Evolutionary conservation across 139 green algal species (phyloP), one percentile per base, ranked within the genome.

Genomic region (Coelastrella sp.): DNA sequence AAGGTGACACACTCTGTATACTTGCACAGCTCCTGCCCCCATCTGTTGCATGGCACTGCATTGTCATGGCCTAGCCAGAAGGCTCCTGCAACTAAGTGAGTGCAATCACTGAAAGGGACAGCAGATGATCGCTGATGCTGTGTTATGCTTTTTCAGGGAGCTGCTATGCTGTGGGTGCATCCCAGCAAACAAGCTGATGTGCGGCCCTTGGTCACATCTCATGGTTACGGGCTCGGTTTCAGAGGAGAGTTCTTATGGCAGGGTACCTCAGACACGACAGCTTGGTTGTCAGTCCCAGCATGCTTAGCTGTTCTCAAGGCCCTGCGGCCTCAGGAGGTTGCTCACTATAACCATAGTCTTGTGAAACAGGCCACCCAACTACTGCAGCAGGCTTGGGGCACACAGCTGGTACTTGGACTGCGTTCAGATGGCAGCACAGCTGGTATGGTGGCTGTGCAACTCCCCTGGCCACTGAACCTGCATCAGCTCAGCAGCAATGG

Each of bases 221-320:
- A 84, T 57, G 78, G 78, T 40, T 84, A 84, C 32, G 69, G 69
- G 3, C 85, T 92, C 78, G 91, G 91, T 11, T 92, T 92, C 76
- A 87, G 87, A 32, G 91, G 34, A 1, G 91, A 94, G 86, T 94
- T 91, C 37, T 67, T 93, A 32, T 94, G 90, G 90, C 75, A 87
- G 83, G 92, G 92, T 72, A 95, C 92, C 3, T 23, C 37, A 0
- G 92, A 95, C 67, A 23, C 74, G 15, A 88, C 88, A 0, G 35
- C 86, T 2, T 92, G 88, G 86, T 78, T 95, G 69, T 73, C 90
- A 0, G 86, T 89, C n/a, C 86, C 90, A 7, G 88, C 88, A n/a
- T 85, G 81, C 2, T 23, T 93, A 21, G 83, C 62, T 3, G 79
- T 90, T 3, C 41, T 89, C 38, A 30, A 73, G 2, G 50, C 45